These are phyloP conservation scores for Saccharomyces hybrid DNA, from an alignment of 1,139 yeast species.

Conservation along the genomic window DNA sequence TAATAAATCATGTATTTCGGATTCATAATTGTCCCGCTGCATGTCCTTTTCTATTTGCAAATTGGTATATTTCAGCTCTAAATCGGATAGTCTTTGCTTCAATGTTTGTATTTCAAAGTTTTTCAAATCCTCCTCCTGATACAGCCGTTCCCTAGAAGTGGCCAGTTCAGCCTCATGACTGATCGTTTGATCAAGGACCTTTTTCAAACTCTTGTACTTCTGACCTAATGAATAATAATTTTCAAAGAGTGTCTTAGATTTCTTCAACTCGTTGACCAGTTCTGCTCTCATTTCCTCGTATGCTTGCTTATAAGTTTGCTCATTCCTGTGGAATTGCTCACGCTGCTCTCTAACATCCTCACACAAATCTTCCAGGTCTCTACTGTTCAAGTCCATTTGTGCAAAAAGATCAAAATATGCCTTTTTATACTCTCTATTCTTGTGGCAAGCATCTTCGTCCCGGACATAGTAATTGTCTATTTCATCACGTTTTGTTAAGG, in stretches of 20 bases:
- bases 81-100: slow-evolving; percentile 18
- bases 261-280: slow-evolving; percentile 29
- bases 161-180: slow-evolving; percentile 9
- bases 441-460: background rate
- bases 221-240: slow-evolving; percentile 38
- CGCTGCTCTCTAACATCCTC: slow-evolving; percentile 17
- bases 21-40: slow-evolving; percentile 13
- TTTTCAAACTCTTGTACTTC: slow-evolving; percentile 38
- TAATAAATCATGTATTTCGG: slow-evolving; percentile 19
- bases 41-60: slow-evolving; percentile 17
- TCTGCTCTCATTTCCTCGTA: slow-evolving; percentile 35
- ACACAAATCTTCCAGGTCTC: slow-evolving; percentile 20
- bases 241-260: slow-evolving; percentile 31
- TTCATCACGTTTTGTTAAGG: slow-evolving; percentile 6
- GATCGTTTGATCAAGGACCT: slow-evolving; percentile 3
- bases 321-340: slow-evolving; percentile 15
- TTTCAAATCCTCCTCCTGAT: slow-evolving; percentile 6
- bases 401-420: slow-evolving; percentile 20
- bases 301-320: slow-evolving; percentile 30
- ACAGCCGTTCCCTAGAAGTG: slow-evolving; percentile 5
- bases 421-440: slow-evolving; percentile 12
- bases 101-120: slow-evolving; percentile 23
- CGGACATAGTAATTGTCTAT: background rate
- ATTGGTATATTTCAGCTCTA: slow-evolving; percentile 17
- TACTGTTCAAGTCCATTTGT: slow-evolving; percentile 25